phyloP scores from a whole-genome alignment of 1,284 basidiomycete genomes.

The Moesziomyces parantarcticus region DNA sequence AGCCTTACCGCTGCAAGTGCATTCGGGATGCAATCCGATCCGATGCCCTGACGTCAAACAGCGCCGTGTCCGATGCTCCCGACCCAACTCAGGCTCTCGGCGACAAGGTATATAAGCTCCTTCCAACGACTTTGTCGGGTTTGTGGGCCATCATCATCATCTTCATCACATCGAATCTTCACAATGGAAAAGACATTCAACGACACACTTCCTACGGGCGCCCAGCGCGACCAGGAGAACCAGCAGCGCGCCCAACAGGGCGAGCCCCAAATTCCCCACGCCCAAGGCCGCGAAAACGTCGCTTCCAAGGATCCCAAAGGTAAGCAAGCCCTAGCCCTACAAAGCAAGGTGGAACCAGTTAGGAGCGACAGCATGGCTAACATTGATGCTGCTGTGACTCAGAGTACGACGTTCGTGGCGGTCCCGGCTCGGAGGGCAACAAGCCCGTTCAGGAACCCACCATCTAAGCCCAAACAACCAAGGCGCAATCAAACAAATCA shows the following conservation, averaged over 20 bases:
- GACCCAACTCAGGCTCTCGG: too few relatives aligned
- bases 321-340: constrained; percentile 21
- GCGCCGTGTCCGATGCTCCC: too few relatives aligned
- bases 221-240: constrained; percentile 46
- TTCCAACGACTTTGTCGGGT: too few relatives aligned
- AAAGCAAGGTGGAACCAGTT: neutral
- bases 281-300: constrained; percentile 46
- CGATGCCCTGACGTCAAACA: too few relatives aligned
- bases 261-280: constrained; percentile 48
- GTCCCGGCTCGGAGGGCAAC: constrained; percentile 49
- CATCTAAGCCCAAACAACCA: constrained; percentile 23
- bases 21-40: too few relatives aligned
- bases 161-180: neutral
- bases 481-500: neutral
- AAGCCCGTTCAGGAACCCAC: constrained; percentile 52
- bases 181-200: constrained; percentile 57
- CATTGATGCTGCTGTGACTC: too few relatives aligned
- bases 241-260: constrained; percentile 39
- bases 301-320: constrained; percentile 50
- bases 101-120: too few relatives aligned
- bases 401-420: constrained; percentile 53
- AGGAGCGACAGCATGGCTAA: neutral
- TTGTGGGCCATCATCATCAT: too few relatives aligned
- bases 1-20: too few relatives aligned
- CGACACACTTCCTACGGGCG: constrained; percentile 32